These are phyloP conservation scores for Acacia crassicarpa DNA, from an alignment of 306 rosid genomes.

Conservation along the genomic window DNA sequence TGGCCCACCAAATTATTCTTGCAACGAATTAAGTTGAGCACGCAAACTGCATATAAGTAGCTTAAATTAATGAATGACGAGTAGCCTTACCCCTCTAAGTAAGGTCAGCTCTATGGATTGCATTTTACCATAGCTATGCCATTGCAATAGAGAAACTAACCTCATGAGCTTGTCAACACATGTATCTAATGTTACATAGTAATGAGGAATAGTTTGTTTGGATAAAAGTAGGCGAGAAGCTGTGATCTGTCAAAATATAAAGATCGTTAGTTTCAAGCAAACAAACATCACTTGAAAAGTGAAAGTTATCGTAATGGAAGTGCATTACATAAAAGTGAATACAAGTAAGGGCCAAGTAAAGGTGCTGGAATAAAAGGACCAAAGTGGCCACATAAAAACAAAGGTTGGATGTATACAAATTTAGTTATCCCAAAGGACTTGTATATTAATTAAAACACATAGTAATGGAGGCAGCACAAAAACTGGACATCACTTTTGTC, in stretches of 20 bases:
- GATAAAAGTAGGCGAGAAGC: conserved; percentile 91
- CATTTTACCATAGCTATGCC: conserved; percentile 9
- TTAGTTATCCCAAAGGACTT: background rate
- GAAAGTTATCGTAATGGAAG: conserved; percentile 10
- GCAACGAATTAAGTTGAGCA: conserved; percentile 72
- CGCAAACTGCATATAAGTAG: conserved; percentile 62
- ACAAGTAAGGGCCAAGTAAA: background rate
- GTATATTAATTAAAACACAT: background rate
- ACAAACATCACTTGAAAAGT: conserved; percentile 14
- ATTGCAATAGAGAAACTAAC: conserved; percentile 53
- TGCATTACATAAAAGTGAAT: background rate
- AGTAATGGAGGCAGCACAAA: background rate
- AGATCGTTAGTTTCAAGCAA: conserved; percentile 36
- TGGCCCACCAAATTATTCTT: conserved; percentile 90
- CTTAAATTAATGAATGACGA: background rate
- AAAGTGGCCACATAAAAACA: conserved; percentile 20
- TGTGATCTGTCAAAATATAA: conserved; percentile 65
- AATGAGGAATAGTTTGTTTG: conserved; percentile 98
- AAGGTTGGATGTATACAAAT: background rate
- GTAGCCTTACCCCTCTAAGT: background rate
- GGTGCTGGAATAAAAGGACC: background rate
- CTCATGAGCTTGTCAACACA: conserved; percentile 90
- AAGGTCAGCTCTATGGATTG: background rate
- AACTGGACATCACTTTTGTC: background rate
- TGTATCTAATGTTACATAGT: conserved; percentile 86